phyloP scores from a whole-genome alignment of 2,329 filamentous ascomycete genomes.

The Chaetomium globosum region DNA sequence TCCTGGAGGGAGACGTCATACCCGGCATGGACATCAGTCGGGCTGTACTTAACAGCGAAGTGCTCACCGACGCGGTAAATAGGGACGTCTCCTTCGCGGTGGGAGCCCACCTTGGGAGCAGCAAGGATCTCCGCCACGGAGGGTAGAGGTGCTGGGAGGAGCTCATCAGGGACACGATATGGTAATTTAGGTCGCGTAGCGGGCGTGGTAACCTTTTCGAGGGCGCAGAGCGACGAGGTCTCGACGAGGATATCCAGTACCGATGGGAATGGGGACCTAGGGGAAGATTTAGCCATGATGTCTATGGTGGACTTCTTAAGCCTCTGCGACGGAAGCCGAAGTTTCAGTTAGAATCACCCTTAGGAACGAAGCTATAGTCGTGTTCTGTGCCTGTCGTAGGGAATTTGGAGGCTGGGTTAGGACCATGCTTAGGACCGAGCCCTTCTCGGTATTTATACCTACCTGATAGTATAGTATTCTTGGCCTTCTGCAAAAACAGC shows the following conservation, averaged over 20 bases:
- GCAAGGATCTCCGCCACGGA: neutral
- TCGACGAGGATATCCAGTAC: constrained; percentile 9
- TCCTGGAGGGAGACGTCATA: neutral
- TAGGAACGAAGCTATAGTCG: too few species aligned
- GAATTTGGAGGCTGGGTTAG: too few species aligned
- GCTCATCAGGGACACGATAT: neutral
- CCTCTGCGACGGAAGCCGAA: neutral
- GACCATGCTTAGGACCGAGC: too few species aligned
- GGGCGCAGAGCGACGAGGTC: neutral
- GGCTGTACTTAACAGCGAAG: neutral
- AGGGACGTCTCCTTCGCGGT: too few species aligned
- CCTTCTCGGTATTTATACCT: too few species aligned
- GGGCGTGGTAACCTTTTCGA: neutral
- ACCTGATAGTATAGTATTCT: too few species aligned
- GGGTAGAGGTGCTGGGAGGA: neutral
- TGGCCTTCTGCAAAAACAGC: too few species aligned
- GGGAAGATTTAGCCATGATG: neutral
- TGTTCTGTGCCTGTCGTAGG: too few species aligned
- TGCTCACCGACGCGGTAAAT: neutral
- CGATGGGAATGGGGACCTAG: constrained; percentile 12
- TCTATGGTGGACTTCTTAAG: neutral
- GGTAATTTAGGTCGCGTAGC: neutral
- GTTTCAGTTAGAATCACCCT: too few species aligned
- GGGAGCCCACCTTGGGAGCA: too few species aligned
- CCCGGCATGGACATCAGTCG: neutral